A percentile compares a stretch with the other conserved stretches of the same genome.
These are phyloP conservation scores for Rhizopus sp. DNA, from an alignment of 371 early-diverging fungal species.

Conservation along the genomic window DNA sequence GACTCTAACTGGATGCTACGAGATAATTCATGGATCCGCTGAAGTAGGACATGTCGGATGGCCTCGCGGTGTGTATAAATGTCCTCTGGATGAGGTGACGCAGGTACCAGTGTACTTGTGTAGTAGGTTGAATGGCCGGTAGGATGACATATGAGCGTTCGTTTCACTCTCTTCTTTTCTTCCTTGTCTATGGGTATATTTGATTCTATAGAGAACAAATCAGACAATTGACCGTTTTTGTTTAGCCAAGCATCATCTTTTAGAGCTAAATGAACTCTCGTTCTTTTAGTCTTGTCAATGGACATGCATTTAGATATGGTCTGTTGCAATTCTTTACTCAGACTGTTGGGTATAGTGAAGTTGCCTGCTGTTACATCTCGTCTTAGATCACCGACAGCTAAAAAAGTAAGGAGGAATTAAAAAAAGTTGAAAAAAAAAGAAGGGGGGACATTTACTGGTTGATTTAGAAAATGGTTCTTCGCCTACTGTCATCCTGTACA, in stretches of 20 bases:
- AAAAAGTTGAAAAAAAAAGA: neutral
- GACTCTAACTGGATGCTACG: constrained; percentile 33
- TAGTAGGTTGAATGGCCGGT: constrained; percentile 46
- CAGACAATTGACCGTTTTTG: constrained; percentile 21
- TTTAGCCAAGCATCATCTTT: constrained; percentile 55
- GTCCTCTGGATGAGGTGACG: constrained; percentile 38
- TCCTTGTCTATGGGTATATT: constrained; percentile 40
- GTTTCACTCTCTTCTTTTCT: constrained; percentile 32
- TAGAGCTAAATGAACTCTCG: constrained; percentile 39
- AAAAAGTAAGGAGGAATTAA: neutral
- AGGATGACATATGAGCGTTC: constrained; percentile 48
- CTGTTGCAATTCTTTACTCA: constrained; percentile 41
- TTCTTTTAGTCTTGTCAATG: constrained; percentile 42
- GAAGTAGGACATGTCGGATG: constrained; percentile 35
- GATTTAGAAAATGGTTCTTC: constrained; percentile 79
- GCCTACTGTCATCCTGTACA: constrained; percentile 88
- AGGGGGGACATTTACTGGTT: constrained; percentile 26
- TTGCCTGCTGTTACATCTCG: constrained; percentile 58
- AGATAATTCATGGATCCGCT: constrained; percentile 35
- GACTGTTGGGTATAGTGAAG: constrained; percentile 47
- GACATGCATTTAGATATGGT: constrained; percentile 54
- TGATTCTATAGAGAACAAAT: constrained; percentile 18
- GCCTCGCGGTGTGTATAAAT: constrained; percentile 29
- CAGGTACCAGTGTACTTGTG: constrained; percentile 31
- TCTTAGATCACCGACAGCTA: constrained; percentile 60